Base-by-base conservation (phyloP, 1,139 yeast species). In the Sugiyamaella japonica region DNA sequence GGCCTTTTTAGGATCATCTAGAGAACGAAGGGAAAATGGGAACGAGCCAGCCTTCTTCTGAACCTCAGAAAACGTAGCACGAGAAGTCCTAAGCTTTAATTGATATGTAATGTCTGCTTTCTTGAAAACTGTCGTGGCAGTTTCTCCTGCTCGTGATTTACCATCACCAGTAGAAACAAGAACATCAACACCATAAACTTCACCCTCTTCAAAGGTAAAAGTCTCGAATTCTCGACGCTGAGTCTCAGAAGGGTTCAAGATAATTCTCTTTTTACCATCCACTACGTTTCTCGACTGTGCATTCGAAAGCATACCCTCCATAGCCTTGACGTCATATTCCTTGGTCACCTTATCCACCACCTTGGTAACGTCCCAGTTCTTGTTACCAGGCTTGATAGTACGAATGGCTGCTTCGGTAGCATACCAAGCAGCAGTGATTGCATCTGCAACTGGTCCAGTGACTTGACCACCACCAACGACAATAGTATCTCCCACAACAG, bases 321-420 rank as follows among this genome's bases (percentile, higher is more conserved):
- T 78, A 20, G 93, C 83, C 52, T 76, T 74, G 62, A 82, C 80
- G 48, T 76, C 89, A 68, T 72, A 86, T 53, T 76, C 81, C 69
- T 78, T 79, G 59, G 87, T 85, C 53, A 85, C 86, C 65, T 80
- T 75, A 61, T 75, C 82, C 48, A 86, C 91, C 49, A 84, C 70
- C 64, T 81, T 80, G 66, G 95, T 85, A 58, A 86, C 86, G 62
- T 86, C 91, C 84, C 85, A 84, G 77, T 86, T 86, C 74, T 80
- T 83, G 69, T 81, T 81, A 59, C 87, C 87, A 52, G 86, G 82
- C 71, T 79, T 79, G 70, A 86, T 76, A 53, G 84, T 78, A 71
- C 90, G 80, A 59, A 86, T 75, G 44, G 95, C 93, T 42, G 91
- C 91, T 74, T 86, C 93, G 47, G 87, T 78, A 10, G 93, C 89